phyloP scores from a whole-genome alignment of 2,329 filamentous ascomycete genomes.

The Shiraia sp. region DNA sequence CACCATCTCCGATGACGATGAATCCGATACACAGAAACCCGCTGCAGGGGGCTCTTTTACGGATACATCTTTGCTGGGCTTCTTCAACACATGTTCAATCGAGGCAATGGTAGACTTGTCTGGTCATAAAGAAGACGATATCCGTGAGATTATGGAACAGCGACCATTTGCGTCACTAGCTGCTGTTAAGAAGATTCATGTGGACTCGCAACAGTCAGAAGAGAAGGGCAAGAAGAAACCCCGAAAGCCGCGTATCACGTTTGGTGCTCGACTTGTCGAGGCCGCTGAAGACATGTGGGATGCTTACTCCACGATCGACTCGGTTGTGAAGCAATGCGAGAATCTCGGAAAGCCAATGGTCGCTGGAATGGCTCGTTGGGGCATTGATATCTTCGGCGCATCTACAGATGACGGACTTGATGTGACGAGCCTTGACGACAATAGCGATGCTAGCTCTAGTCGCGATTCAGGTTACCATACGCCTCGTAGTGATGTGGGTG shows the following conservation, averaged over 20 bases:
- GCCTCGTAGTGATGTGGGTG: constrained; percentile 56
- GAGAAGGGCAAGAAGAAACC: constrained; percentile 41
- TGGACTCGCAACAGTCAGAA: constrained; percentile 25
- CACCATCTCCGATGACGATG: constrained; percentile 37
- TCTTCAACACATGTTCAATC: constrained; percentile 78
- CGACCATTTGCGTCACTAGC: constrained; percentile 73
- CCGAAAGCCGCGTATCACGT: constrained; percentile 51
- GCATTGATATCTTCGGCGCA: constrained; percentile 65
- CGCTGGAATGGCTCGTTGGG: constrained; percentile 69
- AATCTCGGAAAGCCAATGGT: constrained; percentile 68
- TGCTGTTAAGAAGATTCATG: constrained; percentile 67
- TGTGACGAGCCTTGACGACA: constrained; percentile 57
- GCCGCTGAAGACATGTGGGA: constrained; percentile 73
- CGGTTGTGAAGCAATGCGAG: constrained; percentile 77
- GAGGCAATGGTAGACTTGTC: constrained; percentile 83
- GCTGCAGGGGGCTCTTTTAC: constrained; percentile 39
- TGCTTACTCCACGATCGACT: constrained; percentile 81
- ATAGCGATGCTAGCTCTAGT: constrained; percentile 42
- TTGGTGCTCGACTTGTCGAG: constrained; percentile 70
- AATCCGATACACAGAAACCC: constrained; percentile 49
- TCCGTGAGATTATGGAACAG: constrained; percentile 70
- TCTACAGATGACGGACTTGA: constrained; percentile 65
- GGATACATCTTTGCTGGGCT: constrained; percentile 68
- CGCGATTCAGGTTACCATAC: constrained; percentile 72
- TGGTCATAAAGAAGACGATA: constrained; percentile 69